These are phyloP conservation scores for Cercophora samala DNA, from an alignment of 495 filamentous ascomycete genomes.

Conservation along the genomic window DNA sequence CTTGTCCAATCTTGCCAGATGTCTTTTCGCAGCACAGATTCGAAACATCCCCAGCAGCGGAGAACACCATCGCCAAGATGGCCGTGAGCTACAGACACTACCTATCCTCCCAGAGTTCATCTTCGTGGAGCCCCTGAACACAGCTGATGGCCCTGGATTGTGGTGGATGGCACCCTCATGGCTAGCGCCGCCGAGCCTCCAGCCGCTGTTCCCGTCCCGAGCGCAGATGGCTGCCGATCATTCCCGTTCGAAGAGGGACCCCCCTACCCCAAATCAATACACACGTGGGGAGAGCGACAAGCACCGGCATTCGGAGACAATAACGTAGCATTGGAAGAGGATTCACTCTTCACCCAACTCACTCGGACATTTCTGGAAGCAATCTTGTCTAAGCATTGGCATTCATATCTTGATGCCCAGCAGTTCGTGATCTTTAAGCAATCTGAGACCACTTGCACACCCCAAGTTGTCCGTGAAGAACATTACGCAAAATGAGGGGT, in stretches of 20 bases:
- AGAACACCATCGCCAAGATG: not conserved
- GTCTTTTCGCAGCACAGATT: not conserved
- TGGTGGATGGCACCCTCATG: not conserved
- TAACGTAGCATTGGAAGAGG: not conserved
- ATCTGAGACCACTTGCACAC: not conserved
- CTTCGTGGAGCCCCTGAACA: not conserved
- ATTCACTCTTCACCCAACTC: not conserved
- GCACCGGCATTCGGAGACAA: not conserved
- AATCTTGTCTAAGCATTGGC: not conserved
- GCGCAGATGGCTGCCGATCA: slow-evolving; percentile 8
- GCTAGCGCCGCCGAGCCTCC: not conserved
- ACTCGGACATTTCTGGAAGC: not conserved
- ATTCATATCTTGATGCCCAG: too few relatives aligned
- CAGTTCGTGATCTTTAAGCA: not conserved
- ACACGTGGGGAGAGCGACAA: not conserved
- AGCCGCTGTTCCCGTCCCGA: slow-evolving; percentile 12
- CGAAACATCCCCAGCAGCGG: too few relatives aligned
- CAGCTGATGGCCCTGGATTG: not conserved
- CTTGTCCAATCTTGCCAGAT: not conserved
- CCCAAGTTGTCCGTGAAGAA: not conserved
- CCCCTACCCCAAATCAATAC: not conserved
- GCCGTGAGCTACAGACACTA: too few relatives aligned
- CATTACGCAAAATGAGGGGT: not conserved
- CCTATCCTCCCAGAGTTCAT: not conserved
- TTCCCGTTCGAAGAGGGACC: slow-evolving; percentile 5